phyloP scores from a whole-genome alignment of 2,329 filamentous ascomycete genomes.

The Pseudocercospora fuligena region DNA sequence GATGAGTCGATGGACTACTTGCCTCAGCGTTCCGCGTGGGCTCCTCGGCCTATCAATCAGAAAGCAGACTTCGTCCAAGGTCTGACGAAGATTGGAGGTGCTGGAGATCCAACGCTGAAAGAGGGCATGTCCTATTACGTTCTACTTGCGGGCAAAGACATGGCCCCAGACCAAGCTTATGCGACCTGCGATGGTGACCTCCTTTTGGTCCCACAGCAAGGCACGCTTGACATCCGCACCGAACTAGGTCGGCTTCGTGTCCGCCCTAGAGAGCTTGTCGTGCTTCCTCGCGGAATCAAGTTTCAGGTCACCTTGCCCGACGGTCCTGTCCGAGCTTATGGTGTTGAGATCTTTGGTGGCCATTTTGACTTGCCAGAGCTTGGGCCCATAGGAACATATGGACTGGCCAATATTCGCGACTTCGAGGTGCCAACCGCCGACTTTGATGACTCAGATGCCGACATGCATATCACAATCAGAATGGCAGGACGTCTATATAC shows the following conservation, averaged over 20 bases:
- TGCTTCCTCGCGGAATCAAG: slow-evolving; percentile 70
- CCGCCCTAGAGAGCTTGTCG: slow-evolving; percentile 67
- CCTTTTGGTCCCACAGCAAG: slow-evolving; percentile 68
- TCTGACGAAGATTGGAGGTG: slow-evolving; percentile 73
- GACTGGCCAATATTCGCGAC: slow-evolving; percentile 67
- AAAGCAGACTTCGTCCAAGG: slow-evolving; percentile 70
- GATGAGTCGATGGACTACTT: slow-evolving; percentile 65
- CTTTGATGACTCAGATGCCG: slow-evolving; percentile 57
- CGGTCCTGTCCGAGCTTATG: slow-evolving; percentile 66
- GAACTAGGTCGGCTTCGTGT: slow-evolving; percentile 69
- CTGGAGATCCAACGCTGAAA: slow-evolving; percentile 80
- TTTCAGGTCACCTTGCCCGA: slow-evolving; percentile 66
- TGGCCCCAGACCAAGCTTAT: slow-evolving; percentile 73
- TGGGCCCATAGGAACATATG: slow-evolving; percentile 68
- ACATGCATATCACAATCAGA: slow-evolving; percentile 62
- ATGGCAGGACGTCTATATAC: slow-evolving; percentile 65
- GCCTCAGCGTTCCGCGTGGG: slow-evolving; percentile 81
- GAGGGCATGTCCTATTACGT: slow-evolving; percentile 80
- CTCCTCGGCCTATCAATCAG: slow-evolving; percentile 73
- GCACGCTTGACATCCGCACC: slow-evolving; percentile 68
- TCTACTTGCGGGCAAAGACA: slow-evolving; percentile 77
- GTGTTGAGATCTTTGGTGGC: slow-evolving; percentile 68
- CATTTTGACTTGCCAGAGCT: slow-evolving; percentile 70
- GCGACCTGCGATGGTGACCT: slow-evolving; percentile 79
- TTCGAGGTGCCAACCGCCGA: slow-evolving; percentile 65